Evolutionary conservation across 2,329 filamentous ascomycete species (phyloP).

Genomic region (Plenodomus biglobosus): DNA sequence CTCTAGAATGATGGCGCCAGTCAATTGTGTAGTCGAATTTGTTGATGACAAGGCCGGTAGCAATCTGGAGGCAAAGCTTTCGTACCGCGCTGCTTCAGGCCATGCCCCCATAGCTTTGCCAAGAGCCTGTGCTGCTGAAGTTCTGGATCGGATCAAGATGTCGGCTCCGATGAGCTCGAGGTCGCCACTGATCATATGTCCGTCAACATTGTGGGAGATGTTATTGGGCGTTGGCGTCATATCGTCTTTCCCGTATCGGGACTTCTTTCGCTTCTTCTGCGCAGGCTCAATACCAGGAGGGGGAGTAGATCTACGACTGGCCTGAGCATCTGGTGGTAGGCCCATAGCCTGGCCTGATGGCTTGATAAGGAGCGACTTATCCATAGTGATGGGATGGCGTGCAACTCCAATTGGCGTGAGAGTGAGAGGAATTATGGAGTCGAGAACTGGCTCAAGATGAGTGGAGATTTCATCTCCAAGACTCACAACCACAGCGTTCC

Average conservation of each 20-base stretch:
- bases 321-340: slow-evolving; percentile 42
- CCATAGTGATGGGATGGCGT: slow-evolving; percentile 89
- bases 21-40: slow-evolving; percentile 83
- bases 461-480: slow-evolving; percentile 67
- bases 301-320: slow-evolving; percentile 35
- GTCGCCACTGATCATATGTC: slow-evolving; percentile 96
- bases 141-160: slow-evolving; percentile 81
- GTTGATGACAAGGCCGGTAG: slow-evolving; percentile 68
- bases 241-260: slow-evolving; percentile 71
- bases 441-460: slow-evolving; percentile 74
- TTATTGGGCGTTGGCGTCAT: slow-evolving; percentile 61
- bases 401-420: slow-evolving; percentile 91
- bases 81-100: slow-evolving; percentile 61
- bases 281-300: slow-evolving; percentile 52
- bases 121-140: slow-evolving; percentile 83
- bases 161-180: slow-evolving; percentile 92
- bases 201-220: slow-evolving; percentile 81
- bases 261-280: slow-evolving; percentile 80
- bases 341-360: slow-evolving; percentile 86
- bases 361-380: slow-evolving; percentile 83
- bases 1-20: slow-evolving; percentile 80
- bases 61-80: slow-evolving; percentile 66
- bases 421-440: slow-evolving; percentile 79
- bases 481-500: slow-evolving; percentile 73
- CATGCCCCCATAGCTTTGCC: slow-evolving; percentile 79